phyloP scores from a whole-genome alignment of 345 rosid species.

The rapeseed (Brassica napus) region Da-Ae NC_063443.1:8529001-8529500 shows the following conservation, averaged over 20 bases:
- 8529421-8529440: constrained; percentile 4
- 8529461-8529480: not conserved
- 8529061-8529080: constrained; percentile 97
- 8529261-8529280: constrained; percentile 80
- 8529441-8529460: not conserved
- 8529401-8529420: not conserved
- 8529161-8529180: constrained; percentile 92
- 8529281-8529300: constrained; percentile 94
- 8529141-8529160: constrained; percentile 95
- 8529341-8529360: constrained; percentile 98
- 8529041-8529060: constrained; percentile 93
- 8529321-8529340: constrained; percentile 99
- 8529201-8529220: constrained; percentile 31
- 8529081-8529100: constrained; percentile 96
- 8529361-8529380: constrained; percentile 28
- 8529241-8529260: not conserved
- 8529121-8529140: constrained; percentile 99
- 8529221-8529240: not conserved
- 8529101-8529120: constrained; percentile 97
- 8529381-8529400: not conserved
- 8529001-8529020: constrained; percentile 99
- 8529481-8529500: not conserved
- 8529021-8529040: constrained; percentile 89
- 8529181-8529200: constrained; percentile 98
- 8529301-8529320: constrained; percentile 91